phyloP scores from a whole-genome alignment of 2,329 filamentous ascomycete genomes.

The Sporothrix sp. region DNA sequence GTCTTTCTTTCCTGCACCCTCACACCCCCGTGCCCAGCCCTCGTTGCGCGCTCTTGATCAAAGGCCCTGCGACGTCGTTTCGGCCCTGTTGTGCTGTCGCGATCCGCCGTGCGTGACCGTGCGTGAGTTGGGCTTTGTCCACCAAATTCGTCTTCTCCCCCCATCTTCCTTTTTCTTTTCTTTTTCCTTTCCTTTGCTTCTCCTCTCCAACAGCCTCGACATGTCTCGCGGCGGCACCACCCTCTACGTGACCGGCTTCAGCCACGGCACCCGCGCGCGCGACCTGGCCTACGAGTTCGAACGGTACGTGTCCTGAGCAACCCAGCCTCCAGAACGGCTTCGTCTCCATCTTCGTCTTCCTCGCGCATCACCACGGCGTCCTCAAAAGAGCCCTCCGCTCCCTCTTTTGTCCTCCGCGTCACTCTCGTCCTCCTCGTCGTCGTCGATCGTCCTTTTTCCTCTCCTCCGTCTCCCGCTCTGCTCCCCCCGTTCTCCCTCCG shows the following conservation, averaged over 20 bases:
- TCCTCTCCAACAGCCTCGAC: constrained; percentile 19
- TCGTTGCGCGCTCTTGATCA: too few relatives aligned
- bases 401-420: constrained; percentile 25
- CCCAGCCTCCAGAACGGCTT: background rate
- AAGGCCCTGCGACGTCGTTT: too few relatives aligned
- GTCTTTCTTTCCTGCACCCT: too few relatives aligned
- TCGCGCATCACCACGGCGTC: background rate
- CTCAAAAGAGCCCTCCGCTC: constrained; percentile 19
- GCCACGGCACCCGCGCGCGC: constrained; percentile 95
- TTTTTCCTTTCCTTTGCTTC: constrained; percentile 6
- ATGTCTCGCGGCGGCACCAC: constrained; percentile 94
- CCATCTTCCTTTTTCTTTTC: background rate
- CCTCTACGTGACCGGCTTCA: constrained; percentile 98
- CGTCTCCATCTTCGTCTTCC: constrained; percentile 3
- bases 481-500: background rate
- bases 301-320: constrained; percentile 67
- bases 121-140: too few relatives aligned
- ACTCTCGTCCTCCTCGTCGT: constrained; percentile 19
- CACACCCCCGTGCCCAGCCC: too few relatives aligned
- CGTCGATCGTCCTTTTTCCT: constrained; percentile 19
- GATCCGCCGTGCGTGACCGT: too few relatives aligned
- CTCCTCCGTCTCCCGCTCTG: constrained; percentile 5
- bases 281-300: constrained; percentile 99
- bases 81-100: too few relatives aligned
- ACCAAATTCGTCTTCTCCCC: background rate